A percentile compares a stretch with the other conserved stretches of the same genome.
Conservation (phyloP, 768 basidiomycete species). For the Paxillus ammoniavirescens region DNA sequence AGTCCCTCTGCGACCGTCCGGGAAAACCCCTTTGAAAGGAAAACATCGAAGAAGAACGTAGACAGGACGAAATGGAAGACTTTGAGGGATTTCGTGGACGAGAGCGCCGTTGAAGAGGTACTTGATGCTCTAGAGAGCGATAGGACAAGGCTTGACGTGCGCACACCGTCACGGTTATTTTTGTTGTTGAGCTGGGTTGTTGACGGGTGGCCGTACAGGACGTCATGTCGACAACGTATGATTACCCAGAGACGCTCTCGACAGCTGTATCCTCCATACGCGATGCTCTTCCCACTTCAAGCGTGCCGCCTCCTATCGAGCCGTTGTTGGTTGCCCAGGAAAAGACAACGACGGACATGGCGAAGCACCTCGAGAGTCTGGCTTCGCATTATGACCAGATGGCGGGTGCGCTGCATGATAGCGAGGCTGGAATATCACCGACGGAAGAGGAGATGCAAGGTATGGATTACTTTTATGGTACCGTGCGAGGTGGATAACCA, state of each 20-base stretch:
- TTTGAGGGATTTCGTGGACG: constrained; percentile 82
- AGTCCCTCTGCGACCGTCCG: constrained; percentile 33
- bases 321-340: constrained; percentile 49
- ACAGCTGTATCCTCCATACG: constrained; percentile 56
- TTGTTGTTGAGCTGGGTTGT: no score
- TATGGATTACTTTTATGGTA: constrained; percentile 21
- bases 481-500: not conserved
- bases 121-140: constrained; percentile 74
- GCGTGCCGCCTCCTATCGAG: constrained; percentile 41
- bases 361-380: constrained; percentile 66
- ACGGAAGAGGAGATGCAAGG: constrained; percentile 70
- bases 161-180: constrained; percentile 19
- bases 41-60: constrained; percentile 17
- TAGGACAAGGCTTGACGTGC: constrained; percentile 63
- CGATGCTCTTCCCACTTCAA: constrained; percentile 44
- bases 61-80: constrained; percentile 76
- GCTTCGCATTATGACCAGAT: constrained; percentile 78
- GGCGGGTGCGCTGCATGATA: constrained; percentile 62
- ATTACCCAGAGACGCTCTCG: constrained; percentile 64
- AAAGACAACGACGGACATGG: constrained; percentile 61
- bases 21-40: constrained; percentile 18
- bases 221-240: constrained; percentile 57
- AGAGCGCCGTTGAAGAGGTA: constrained; percentile 74
- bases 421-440: constrained; percentile 66
- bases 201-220: constrained; percentile 40